phyloP scores from a whole-genome alignment of 345 rosid species.

The Psidium guajava region DNA sequence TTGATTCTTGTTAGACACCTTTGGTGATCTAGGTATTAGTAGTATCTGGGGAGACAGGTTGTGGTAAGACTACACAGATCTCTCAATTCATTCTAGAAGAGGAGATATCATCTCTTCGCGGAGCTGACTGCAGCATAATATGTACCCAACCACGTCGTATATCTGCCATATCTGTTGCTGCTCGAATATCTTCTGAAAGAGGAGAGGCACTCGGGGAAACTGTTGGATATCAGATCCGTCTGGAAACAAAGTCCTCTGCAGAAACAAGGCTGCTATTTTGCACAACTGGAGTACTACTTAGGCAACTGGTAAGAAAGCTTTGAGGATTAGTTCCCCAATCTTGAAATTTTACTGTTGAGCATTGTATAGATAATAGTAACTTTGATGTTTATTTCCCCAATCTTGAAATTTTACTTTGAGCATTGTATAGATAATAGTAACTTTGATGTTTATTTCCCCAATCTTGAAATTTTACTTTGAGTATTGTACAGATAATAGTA shows the following conservation, averaged over 20 bases:
- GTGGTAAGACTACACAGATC: slow-evolving; percentile 98
- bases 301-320: slow-evolving; percentile 56
- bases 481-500: no score
- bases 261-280: slow-evolving; percentile 82
- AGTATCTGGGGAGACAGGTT: slow-evolving; percentile 95
- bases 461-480: no score
- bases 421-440: no score
- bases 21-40: slow-evolving; percentile 51
- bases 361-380: background rate
- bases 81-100: slow-evolving; percentile 90
- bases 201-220: slow-evolving; percentile 85
- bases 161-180: slow-evolving; percentile 92
- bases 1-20: background rate
- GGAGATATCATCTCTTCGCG: slow-evolving; percentile 64
- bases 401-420: no score
- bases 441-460: background rate
- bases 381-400: no score
- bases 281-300: slow-evolving; percentile 91
- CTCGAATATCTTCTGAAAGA: slow-evolving; percentile 87
- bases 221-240: slow-evolving; percentile 93
- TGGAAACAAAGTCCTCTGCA: slow-evolving; percentile 70
- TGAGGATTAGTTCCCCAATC: background rate
- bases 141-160: slow-evolving; percentile 96
- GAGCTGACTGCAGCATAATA: slow-evolving; percentile 78
- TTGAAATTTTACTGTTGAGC: background rate